Evolutionary conservation across 2,329 filamentous ascomycete genomes (phyloP).

Genomic region (Ascochyta lentis): DNA sequence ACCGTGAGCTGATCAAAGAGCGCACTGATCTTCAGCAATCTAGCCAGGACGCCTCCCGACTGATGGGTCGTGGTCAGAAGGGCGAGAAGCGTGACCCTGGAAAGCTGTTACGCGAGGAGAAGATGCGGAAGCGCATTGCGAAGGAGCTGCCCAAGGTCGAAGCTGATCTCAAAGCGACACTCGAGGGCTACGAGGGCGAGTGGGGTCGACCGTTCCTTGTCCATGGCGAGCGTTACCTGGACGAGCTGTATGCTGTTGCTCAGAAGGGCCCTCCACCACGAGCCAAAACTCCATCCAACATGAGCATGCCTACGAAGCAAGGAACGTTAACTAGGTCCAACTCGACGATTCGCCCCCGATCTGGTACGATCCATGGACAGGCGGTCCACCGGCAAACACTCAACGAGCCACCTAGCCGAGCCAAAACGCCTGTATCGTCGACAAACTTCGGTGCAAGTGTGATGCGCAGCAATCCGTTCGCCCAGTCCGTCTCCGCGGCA

Average conservation of each 20-base stretch:
- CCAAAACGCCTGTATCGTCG: slow-evolving; percentile 51
- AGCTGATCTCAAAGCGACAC: slow-evolving; percentile 75
- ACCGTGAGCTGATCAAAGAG: slow-evolving; percentile 82
- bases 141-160: slow-evolving; percentile 95
- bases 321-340: slow-evolving; percentile 37
- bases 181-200: slow-evolving; percentile 91
- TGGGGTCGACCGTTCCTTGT: slow-evolving; percentile 93
- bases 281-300: slow-evolving; percentile 76
- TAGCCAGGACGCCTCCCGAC: slow-evolving; percentile 90
- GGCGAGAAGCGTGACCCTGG: slow-evolving; percentile 94
- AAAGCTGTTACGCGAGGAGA: slow-evolving; percentile 92
- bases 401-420: slow-evolving; percentile 32
- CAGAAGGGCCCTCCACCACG: slow-evolving; percentile 67
- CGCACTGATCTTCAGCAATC: slow-evolving; percentile 87
- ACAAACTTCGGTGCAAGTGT: slow-evolving; percentile 45
- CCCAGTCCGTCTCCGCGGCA: slow-evolving; percentile 44
- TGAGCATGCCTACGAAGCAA: slow-evolving; percentile 40
- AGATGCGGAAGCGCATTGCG: slow-evolving; percentile 96
- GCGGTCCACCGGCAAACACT: slow-evolving; percentile 30
- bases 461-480: slow-evolving; percentile 44
- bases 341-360: slow-evolving; percentile 33
- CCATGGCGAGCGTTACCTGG: slow-evolving; percentile 88
- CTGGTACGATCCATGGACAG: slow-evolving; percentile 50
- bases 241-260: slow-evolving; percentile 73
- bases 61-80: slow-evolving; percentile 90